Base-by-base conservation (phyloP, 139 green algal species). In the Raphidocelis subcapitata region DNA sequence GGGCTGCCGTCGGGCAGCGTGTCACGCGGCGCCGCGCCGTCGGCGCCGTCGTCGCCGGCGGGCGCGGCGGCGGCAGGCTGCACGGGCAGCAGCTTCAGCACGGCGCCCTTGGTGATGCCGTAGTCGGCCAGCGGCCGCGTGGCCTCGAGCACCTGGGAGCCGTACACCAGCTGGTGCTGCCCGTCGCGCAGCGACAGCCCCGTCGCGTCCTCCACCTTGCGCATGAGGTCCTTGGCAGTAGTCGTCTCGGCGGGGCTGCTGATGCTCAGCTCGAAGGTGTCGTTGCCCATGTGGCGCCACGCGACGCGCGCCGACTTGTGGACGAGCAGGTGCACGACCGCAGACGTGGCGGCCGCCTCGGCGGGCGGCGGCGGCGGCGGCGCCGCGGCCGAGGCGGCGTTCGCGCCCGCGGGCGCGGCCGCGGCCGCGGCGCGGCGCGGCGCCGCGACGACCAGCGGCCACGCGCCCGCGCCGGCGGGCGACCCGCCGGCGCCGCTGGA, bases 271-370 rank as follows among this genome's bases (percentile, higher is more conserved):
- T 89, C 84, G 72, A 88, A 87, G 32, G 72, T 68, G 63, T 72
- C 57, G 51, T 67, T 46, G 21, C 41, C 46, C 26, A 66, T 46
- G 65, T 70, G 63, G 70, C 59, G 70, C 52, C 72, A 84, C 49
- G 63, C 55, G 28, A 84, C 65, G 23, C 83, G 73, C 21, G 84
- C 73, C 12, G 47, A 71, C 31, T 81, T 80, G 62, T 81, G 69
- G 31, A 89, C 75, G 16, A 87, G 61, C 24, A 89, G 64, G 68
- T 89, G 84, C 24, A 89, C 67, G 1, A 89, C 74, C 3, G 81
- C 70, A 5, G 47, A 29, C 23, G 36, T 59, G 37, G 37, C 29
- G 29, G 33, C 41, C 8, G 35, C 47, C 29, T 3, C 12, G 14
- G 33, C 23, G 47, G 1, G 47, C 31, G 29, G 70, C 24, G 24